Conservation (phyloP, 23 red algal genomes). For the Gracilaria domingensis region DNA sequence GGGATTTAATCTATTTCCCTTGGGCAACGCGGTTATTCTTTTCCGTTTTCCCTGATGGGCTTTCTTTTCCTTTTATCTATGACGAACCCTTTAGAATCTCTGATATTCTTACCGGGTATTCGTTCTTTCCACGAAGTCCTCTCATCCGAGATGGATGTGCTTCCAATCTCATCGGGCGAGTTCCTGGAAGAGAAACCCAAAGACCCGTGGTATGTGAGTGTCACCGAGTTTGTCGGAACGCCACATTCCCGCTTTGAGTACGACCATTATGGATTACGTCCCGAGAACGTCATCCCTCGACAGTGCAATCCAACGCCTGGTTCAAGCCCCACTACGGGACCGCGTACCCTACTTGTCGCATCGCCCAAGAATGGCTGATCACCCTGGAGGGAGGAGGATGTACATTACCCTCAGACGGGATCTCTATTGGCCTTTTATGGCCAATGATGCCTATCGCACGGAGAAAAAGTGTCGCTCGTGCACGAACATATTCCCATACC, state of each 20-base stretch:
- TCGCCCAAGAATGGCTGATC: conserved; percentile 30
- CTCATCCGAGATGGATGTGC: too few relatives aligned
- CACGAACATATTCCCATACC: background rate
- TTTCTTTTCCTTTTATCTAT: too few relatives aligned
- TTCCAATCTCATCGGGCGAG: too few relatives aligned
- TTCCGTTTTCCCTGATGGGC: too few relatives aligned
- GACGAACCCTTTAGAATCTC: too few relatives aligned
- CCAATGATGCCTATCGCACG: background rate
- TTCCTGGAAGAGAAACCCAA: background rate
- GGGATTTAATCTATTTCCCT: too few relatives aligned
- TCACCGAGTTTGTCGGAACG: background rate
- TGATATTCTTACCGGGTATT: too few relatives aligned
- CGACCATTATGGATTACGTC: background rate
- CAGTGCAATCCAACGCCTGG: background rate
- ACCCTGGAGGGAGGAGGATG: conserved; percentile 54
- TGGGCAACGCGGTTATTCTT: too few relatives aligned
- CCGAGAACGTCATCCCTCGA: background rate
- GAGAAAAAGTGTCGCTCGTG: background rate
- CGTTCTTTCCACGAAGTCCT: too few relatives aligned
- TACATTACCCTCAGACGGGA: conserved; percentile 16
- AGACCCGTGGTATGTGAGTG: background rate
- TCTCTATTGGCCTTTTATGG: conserved; percentile 38
- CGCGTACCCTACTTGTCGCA: conserved; percentile 46
- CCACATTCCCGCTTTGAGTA: background rate
- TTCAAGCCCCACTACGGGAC: background rate